phyloP scores from a whole-genome alignment of 23 red algal genomes.

The Gracilaria gracilis region DNA sequence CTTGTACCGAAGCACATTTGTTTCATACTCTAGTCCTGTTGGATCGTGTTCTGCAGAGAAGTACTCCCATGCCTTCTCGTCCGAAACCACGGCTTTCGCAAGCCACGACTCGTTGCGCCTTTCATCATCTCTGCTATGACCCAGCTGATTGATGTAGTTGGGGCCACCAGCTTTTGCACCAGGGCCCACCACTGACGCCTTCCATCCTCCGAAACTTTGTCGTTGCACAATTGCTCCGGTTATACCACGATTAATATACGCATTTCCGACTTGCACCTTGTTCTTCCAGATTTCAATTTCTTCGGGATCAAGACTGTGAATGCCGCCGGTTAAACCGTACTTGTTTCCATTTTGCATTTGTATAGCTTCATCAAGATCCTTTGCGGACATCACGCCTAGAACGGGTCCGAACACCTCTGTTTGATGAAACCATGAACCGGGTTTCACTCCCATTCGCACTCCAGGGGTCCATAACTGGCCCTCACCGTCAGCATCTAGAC shows the following conservation, averaged over 20 bases:
- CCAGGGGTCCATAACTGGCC: slow-evolving; percentile 63
- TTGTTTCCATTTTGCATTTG: slow-evolving; percentile 57
- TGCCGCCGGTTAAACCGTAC: slow-evolving; percentile 66
- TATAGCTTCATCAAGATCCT: slow-evolving; percentile 59
- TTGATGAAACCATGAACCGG: slow-evolving; percentile 60
- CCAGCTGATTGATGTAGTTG: slow-evolving; percentile 63
- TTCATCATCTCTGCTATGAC: slow-evolving; percentile 3
- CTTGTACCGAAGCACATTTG: slow-evolving; percentile 63
- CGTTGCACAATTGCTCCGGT: slow-evolving; percentile 67
- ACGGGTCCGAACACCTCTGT: slow-evolving; percentile 69
- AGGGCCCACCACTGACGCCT: slow-evolving; percentile 53
- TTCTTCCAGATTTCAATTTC: slow-evolving; percentile 69
- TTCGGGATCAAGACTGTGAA: slow-evolving; percentile 55
- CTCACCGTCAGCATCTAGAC: slow-evolving; percentile 47
- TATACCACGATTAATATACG: slow-evolving; percentile 61
- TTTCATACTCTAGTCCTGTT: slow-evolving; percentile 37
- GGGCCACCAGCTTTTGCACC: slow-evolving; percentile 74
- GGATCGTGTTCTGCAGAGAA: slow-evolving; percentile 64
- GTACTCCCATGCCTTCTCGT: slow-evolving; percentile 60
- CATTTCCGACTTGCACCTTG: slow-evolving; percentile 69
- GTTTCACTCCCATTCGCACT: slow-evolving; percentile 45
- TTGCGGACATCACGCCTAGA: slow-evolving; percentile 52
- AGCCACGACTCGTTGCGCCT: slow-evolving; percentile 38
- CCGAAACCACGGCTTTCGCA: slow-evolving; percentile 26
- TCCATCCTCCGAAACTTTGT: slow-evolving; percentile 67